Conservation (phyloP, 495 filamentous ascomycete genomes). For the Astrocystis sublimbata region DNA sequence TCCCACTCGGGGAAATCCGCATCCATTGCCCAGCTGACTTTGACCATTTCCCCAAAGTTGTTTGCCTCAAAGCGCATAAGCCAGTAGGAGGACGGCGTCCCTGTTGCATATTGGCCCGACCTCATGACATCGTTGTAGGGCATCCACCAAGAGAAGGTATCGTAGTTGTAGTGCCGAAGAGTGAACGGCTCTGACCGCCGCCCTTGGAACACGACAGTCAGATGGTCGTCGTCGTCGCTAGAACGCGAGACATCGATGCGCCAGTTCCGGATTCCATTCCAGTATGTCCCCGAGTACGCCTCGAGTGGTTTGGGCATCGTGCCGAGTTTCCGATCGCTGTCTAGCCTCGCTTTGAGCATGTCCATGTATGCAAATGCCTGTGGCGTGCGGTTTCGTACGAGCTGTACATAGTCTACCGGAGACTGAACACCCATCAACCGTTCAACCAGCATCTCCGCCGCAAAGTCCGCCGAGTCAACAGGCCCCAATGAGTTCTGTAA, state of each 20-base stretch:
- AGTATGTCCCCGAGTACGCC: not conserved
- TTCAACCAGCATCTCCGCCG: not conserved
- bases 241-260: constrained; percentile 1
- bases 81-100: not conserved
- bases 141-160: constrained; percentile 1
- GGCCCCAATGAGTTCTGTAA: not conserved
- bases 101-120: constrained; percentile 4
- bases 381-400: not conserved
- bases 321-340: not conserved
- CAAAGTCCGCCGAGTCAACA: not conserved
- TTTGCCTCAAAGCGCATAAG: no score
- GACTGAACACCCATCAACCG: not conserved
- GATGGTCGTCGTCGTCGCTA: not conserved
- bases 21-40: constrained; percentile 1
- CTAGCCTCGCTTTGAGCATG: not conserved
- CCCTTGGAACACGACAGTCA: not conserved
- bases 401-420: not conserved
- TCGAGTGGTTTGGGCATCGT: not conserved
- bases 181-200: not conserved
- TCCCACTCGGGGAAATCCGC: not conserved
- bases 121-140: not conserved
- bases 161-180: constrained; percentile 3
- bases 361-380: constrained; percentile 1
- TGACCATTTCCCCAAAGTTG: no score
- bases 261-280: not conserved